Base-by-base conservation (phyloP, 139 green algal genomes). In the Chlamydomonas sp. region DNA sequence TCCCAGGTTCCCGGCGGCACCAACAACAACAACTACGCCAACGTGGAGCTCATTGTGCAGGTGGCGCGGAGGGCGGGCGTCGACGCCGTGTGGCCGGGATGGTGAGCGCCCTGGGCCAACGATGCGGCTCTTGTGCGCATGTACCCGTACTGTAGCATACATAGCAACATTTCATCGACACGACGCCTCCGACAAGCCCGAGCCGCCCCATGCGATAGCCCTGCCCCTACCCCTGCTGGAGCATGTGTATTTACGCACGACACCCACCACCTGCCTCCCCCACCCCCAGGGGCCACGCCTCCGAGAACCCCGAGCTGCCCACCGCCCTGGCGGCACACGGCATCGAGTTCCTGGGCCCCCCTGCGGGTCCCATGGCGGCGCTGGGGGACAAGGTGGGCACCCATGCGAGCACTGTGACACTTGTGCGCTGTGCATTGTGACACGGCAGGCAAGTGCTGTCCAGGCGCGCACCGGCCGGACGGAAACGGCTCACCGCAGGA, bases 1-100 rank as follows among this genome's bases (percentile, higher is more conserved):
- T 20, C 20, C 0, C 66, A 89, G 72, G 91, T 97, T 8, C 98
- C 98, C 7, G 98, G 97, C 7, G 98, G 98, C 80, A 96, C 92
- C 84, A 99, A 99, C 94, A 96, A 96, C 92, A 99, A 99, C 95
- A 99, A 99, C 94, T 99, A 99, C 86, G 97, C 97, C 85, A 99
- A 99, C 71, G 97, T 99, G 79, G 91, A 91, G 84, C 95, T 99
- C 60, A 99, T 99, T 85, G 93, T 96, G 31, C 91, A 96, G 83
- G 72, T 93, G 4, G 97, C 97, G 0, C 92, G 96, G 88, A 87
- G 95, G 61, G 94, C 96, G 17, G 93, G 94, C 17, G 97, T 98
- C 69, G 98, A 99, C 88, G 98, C 98, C 3, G 98, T 99, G 5
- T 99, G 98, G 98, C 98, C 98, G 9, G 98, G 98, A 78, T 99